phyloP scores from a whole-genome alignment of 805 yeast genomes.

The Teunomyces atbi region DNA sequence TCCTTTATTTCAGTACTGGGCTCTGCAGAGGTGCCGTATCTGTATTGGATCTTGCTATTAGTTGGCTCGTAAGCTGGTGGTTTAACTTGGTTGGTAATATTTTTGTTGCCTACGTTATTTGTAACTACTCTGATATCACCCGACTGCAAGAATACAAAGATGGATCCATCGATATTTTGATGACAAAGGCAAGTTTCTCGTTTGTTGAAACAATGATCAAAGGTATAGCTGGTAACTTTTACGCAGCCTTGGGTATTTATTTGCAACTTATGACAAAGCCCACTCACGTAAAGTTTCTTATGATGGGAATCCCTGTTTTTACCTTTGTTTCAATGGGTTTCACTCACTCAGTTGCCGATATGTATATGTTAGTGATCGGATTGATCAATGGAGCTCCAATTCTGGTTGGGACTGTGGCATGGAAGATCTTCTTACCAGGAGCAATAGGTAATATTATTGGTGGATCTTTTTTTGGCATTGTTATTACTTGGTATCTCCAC shows the following conservation, averaged over 20 bases:
- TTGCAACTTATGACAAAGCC: slow-evolving; percentile 79
- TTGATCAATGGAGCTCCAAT: slow-evolving; percentile 64
- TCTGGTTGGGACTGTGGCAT: slow-evolving; percentile 61
- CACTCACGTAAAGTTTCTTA: slow-evolving; percentile 64
- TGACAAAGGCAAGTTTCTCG: slow-evolving; percentile 39
- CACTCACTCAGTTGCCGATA: slow-evolving; percentile 81
- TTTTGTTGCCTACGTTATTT: slow-evolving; percentile 63
- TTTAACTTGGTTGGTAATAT: slow-evolving; percentile 63
- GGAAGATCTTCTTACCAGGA: slow-evolving; percentile 73
- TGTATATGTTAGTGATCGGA: slow-evolving; percentile 67
- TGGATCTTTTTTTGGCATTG: slow-evolving; percentile 64
- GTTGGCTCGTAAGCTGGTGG: slow-evolving; percentile 68
- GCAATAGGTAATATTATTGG: slow-evolving; percentile 76
- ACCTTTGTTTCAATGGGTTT: slow-evolving; percentile 78
- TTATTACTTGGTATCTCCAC: slow-evolving; percentile 73
- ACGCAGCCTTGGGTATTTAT: slow-evolving; percentile 72
- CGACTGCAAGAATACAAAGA: slow-evolving; percentile 36
- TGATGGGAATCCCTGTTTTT: slow-evolving; percentile 67
- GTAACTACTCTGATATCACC: slow-evolving; percentile 55
- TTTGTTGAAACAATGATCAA: slow-evolving; percentile 67
- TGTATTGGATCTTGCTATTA: slow-evolving; percentile 56
- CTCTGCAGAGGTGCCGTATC: slow-evolving; percentile 68
- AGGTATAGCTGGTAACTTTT: slow-evolving; percentile 75
- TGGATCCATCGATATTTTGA: slow-evolving; percentile 51
- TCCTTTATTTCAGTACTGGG: slow-evolving; percentile 69